Base-by-base conservation (phyloP, 2,329 filamentous ascomycete species). In the Amesomyces nigricolor region DNA sequence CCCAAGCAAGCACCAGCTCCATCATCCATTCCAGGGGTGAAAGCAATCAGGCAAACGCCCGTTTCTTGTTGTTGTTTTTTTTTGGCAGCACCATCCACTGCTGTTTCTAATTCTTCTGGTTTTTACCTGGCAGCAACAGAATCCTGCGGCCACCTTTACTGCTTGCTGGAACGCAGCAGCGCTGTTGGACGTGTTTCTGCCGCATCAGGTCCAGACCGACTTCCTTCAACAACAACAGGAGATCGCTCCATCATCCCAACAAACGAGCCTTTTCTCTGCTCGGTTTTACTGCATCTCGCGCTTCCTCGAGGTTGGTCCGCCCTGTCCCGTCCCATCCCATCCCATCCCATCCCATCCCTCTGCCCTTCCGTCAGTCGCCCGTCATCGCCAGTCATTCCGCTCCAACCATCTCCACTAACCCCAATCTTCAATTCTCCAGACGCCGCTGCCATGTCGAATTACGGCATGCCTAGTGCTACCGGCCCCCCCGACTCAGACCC, bases 401-500 rank as follows among this genome's bases (percentile, higher is more conserved):
- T 26, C 17, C 48, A 9, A 35, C 17, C 43, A 8, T 44, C 42
- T 7, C 42, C 10, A 44, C 9, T 22, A 29, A 13, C 11, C n/a
- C 9, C 35, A 26, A 26, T 29, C 30, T 26, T 26, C 30, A 19
- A 49, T 39, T 30, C 7, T 16, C 17, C 40, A 35, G 35, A n/a
- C 22, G 42, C 22, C 38, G 7, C 32, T 17, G 47, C 56, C 56
- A 65, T 65, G 64, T 61, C 64, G 46, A 58, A 53, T 60, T 65
- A 64, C 62, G 60, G 56, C 53, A 39, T 61, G 59, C 58, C 58
- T 37, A 58, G 61, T 57, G 61, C 56, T 53, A 50, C 49, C 38
- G 55, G 49, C 40, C 47, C 61, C 19, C 54, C 48, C 49, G 64
- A 63, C 22, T 16, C 66, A 32, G 71, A 72, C 57, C 56, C 63